Evolutionary conservation across 164 flowering plant genomes (phyloP).

Genomic region (Brasenia schreberi): DNA sequence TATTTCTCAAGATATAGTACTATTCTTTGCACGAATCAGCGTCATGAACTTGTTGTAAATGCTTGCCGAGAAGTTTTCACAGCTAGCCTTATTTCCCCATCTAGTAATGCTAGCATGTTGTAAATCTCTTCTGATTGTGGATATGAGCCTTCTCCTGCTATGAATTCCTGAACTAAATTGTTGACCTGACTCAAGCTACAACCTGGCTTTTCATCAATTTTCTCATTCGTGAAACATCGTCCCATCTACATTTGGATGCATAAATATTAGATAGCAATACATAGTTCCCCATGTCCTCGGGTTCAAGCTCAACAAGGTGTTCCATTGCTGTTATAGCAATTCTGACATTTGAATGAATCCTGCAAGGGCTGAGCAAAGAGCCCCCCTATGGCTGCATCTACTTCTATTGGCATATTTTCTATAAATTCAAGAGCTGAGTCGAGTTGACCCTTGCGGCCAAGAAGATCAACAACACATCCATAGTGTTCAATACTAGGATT

Average conservation of each 20-base stretch:
- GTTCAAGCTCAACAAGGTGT: constrained; percentile 19
- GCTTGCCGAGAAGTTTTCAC: background rate
- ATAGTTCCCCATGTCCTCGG: constrained; percentile 18
- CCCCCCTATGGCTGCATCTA: constrained; percentile 24
- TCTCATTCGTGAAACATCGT: constrained; percentile 18
- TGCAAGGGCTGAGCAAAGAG: constrained; percentile 20
- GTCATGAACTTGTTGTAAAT: background rate
- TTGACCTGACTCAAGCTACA: constrained; percentile 24
- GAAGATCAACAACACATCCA: constrained; percentile 26
- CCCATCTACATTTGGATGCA: constrained; percentile 16
- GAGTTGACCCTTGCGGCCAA: constrained; percentile 17
- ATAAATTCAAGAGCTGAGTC: constrained; percentile 18
- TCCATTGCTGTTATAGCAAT: constrained; percentile 16
- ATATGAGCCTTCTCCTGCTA: constrained; percentile 15
- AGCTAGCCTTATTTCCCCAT: constrained; percentile 1
- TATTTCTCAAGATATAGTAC: too few relatives aligned
- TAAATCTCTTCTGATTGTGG: constrained; percentile 9
- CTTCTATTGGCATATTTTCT: constrained; percentile 11
- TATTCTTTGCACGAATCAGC: background rate
- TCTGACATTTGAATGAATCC: constrained; percentile 14
- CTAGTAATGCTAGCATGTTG: constrained; percentile 10
- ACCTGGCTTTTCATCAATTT: constrained; percentile 20
- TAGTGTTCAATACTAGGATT: constrained; percentile 22
- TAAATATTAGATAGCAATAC: constrained; percentile 18
- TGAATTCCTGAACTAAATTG: constrained; percentile 17